Percentiles rank a stretch among this genome's conserved stretches.
Evolutionary conservation across 1,139 yeast species (phyloP).

Genomic region (Lodderomyces parapsilosis): DNA sequence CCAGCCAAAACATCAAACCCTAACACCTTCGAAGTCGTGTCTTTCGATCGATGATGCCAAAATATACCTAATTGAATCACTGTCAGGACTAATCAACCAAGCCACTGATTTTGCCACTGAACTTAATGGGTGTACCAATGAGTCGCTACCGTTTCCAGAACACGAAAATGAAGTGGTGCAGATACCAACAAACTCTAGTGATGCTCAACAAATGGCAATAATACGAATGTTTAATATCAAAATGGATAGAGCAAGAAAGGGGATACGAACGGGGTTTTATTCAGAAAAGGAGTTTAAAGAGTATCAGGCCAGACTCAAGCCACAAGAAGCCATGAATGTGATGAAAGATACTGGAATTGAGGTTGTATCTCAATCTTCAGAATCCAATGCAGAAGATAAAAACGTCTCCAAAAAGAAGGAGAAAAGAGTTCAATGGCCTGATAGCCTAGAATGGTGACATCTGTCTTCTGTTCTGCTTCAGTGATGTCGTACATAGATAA

Average conservation of each 20-base stretch:
- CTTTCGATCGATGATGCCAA: constrained; percentile 5
- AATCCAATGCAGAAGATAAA: neutral
- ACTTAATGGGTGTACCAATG: constrained; percentile 61
- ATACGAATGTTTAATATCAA: constrained; percentile 45
- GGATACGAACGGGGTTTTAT: constrained; percentile 28
- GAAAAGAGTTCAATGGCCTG: constrained; percentile 49
- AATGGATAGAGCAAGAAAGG: constrained; percentile 10
- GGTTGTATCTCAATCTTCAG: constrained; percentile 11
- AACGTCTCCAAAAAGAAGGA: neutral
- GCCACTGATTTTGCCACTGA: constrained; percentile 79
- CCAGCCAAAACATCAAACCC: constrained; percentile 35
- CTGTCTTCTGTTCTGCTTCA: neutral
- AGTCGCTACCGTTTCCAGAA: constrained; percentile 65
- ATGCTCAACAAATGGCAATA: constrained; percentile 50
- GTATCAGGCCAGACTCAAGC: constrained; percentile 13
- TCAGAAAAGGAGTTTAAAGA: constrained; percentile 28
- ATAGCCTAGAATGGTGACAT: constrained; percentile 50
- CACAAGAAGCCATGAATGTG: neutral
- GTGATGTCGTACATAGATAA: too few relatives aligned
- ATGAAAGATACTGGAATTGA: constrained; percentile 15
- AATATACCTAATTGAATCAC: constrained; percentile 63
- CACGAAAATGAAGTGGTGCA: constrained; percentile 60
- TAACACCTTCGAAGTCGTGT: constrained; percentile 9
- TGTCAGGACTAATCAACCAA: constrained; percentile 63
- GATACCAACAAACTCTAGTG: constrained; percentile 57